These are phyloP conservation scores for Mortierella antarctica DNA, from an alignment of 192 early-diverging fungal genomes.

Conservation along the genomic window DNA sequence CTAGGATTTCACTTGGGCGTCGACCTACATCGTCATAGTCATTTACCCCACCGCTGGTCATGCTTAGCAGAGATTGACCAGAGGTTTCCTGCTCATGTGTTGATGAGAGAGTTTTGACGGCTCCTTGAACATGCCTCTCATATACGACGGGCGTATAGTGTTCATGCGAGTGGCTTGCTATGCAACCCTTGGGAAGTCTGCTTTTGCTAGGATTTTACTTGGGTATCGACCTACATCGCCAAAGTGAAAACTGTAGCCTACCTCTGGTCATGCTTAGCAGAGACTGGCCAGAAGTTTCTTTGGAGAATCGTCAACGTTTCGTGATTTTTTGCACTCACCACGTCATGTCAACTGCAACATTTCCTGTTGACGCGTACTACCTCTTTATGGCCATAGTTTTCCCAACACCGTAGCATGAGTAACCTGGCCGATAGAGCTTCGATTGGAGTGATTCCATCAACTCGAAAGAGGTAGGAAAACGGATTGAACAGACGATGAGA, in stretches of 20 bases:
- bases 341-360: no score
- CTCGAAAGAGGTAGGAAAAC: no score
- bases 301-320: conserved; percentile 17
- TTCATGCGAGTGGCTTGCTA: conserved; percentile 17
- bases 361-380: no score
- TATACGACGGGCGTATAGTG: conserved; percentile 6
- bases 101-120: conserved; percentile 8
- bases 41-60: conserved; percentile 20
- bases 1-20: conserved; percentile 28
- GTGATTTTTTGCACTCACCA: no score
- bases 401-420: no score
- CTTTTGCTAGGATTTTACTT: conserved; percentile 21
- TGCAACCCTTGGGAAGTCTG: conserved; percentile 26
- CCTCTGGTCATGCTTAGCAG: conserved; percentile 27
- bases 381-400: no score
- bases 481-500: no score
- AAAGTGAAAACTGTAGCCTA: conserved; percentile 23
- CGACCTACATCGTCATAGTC: conserved; percentile 26
- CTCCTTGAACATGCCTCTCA: conserved; percentile 22
- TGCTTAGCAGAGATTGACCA: conserved; percentile 28
- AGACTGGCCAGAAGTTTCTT: conserved; percentile 28
- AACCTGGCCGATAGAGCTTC: no score
- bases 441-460: no score
- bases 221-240: conserved; percentile 31
- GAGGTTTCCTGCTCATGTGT: conserved; percentile 9